A percentile compares a stretch with the other conserved stretches of the same genome.
Evolutionary conservation across 2,329 filamentous ascomycete species (phyloP).

Genomic region (Colletotrichum tropicale): DNA sequence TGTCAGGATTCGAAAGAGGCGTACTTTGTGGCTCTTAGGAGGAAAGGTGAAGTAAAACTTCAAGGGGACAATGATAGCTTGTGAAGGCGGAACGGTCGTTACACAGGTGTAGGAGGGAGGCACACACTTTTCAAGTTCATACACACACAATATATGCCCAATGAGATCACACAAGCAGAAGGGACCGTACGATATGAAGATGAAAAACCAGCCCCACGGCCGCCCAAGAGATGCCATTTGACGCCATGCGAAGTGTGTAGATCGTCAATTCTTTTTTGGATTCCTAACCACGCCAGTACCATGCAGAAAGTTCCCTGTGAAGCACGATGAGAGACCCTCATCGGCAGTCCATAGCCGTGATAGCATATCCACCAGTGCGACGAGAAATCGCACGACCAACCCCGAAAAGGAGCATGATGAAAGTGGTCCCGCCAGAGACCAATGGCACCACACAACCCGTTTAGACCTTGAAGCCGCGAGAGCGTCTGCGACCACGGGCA

Average conservation of each 20-base stretch:
- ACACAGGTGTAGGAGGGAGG: too few species aligned
- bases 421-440: background rate
- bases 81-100: background rate
- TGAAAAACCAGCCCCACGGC: background rate
- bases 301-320: constrained; percentile 42
- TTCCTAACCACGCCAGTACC: constrained; percentile 53
- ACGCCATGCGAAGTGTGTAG: constrained; percentile 9
- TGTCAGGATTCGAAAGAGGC: constrained; percentile 80
- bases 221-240: constrained; percentile 12
- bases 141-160: background rate
- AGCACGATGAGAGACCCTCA: constrained; percentile 14
- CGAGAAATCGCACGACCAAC: constrained; percentile 2
- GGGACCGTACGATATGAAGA: background rate
- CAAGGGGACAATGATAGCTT: background rate
- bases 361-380: constrained; percentile 3
- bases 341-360: constrained; percentile 1
- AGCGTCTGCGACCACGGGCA: constrained; percentile 98
- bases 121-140: too few species aligned
- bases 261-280: constrained; percentile 26
- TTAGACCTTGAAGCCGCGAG: constrained; percentile 99
- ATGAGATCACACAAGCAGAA: background rate
- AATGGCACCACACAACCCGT: constrained; percentile 25
- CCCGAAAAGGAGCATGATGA: background rate
- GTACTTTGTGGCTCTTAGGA: constrained; percentile 81
- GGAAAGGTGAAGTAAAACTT: constrained; percentile 54